Conservation (phyloP, 805 yeast genomes). For the Saccharomyces jurei region DNA sequence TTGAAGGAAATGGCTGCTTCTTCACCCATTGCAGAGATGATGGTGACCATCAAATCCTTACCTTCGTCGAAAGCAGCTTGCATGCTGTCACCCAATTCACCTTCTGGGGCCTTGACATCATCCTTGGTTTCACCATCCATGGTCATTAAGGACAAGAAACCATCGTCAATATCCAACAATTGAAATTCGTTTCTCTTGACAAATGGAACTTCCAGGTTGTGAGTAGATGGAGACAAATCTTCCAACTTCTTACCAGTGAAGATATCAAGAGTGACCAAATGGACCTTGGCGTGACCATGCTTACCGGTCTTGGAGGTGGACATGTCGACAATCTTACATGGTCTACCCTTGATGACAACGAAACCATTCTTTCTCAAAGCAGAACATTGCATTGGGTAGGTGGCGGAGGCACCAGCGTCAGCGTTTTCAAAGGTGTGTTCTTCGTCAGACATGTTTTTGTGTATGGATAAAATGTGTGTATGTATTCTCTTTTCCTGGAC, state of each 20-base stretch:
- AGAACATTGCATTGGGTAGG: constrained; percentile 99
- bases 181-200: constrained; percentile 94
- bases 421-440: constrained; percentile 95
- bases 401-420: constrained; percentile 97
- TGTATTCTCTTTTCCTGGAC: neutral
- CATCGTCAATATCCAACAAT: constrained; percentile 97
- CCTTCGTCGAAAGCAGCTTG: constrained; percentile 94
- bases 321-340: constrained; percentile 99
- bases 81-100: constrained; percentile 90
- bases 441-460: constrained; percentile 28
- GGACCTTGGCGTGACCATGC: constrained; percentile 99
- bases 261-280: constrained; percentile 96
- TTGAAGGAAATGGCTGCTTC: constrained; percentile 98
- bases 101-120: constrained; percentile 97
- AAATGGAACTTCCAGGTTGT: constrained; percentile 99
- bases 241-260: constrained; percentile 99
- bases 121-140: constrained; percentile 98
- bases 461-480: neutral
- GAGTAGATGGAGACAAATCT: constrained; percentile 99
- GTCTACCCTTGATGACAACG: constrained; percentile 98
- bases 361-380: constrained; percentile 99
- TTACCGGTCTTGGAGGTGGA: constrained; percentile 99
- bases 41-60: constrained; percentile 93
- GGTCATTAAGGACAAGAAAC: constrained; percentile 94
- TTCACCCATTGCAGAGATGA: constrained; percentile 98